Evolutionary conservation across 1,284 basidiomycete species (phyloP).

Genomic region (Trichosporon sp.): DNA sequence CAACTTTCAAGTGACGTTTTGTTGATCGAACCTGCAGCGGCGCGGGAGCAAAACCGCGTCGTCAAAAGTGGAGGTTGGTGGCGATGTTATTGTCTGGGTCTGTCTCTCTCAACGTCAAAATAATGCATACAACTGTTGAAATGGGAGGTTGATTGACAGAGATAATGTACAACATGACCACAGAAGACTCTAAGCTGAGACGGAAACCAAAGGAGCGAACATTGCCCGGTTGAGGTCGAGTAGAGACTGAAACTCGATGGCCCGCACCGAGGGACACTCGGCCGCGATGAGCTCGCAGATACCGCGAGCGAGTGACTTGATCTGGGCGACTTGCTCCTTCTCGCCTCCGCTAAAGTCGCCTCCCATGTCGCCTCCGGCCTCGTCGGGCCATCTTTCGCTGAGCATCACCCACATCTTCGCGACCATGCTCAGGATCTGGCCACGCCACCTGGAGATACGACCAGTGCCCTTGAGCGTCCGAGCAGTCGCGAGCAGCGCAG

Average conservation of each 20-base stretch:
- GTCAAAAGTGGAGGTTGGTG: not conserved
- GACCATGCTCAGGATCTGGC: conserved; percentile 43
- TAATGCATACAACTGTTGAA: not conserved
- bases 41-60: not conserved
- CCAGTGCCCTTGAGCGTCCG: conserved; percentile 27
- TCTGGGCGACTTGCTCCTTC: not conserved
- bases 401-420: conserved; percentile 35
- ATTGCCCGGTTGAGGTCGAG: conserved; percentile 11
- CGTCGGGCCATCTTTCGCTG: conserved; percentile 23
- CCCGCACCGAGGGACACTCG: conserved; percentile 16
- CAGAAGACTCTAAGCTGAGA: not conserved
- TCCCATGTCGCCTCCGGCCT: not conserved
- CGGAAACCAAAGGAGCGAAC: conserved; percentile 19
- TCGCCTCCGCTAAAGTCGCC: not conserved
- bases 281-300: conserved; percentile 15
- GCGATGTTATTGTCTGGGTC: not conserved
- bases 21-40: conserved; percentile 1
- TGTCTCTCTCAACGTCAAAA: not conserved
- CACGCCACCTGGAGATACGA: conserved; percentile 40
- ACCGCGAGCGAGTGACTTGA: conserved; percentile 5
- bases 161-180: not conserved
- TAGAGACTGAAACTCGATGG: conserved; percentile 15
- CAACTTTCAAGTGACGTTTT: conserved; percentile 7
- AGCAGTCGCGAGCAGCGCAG: conserved; percentile 32
- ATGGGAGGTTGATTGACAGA: not conserved